A percentile compares a stretch with the other conserved stretches of the same genome.
phyloP scores from a whole-genome alignment of 2,329 filamentous ascomycete genomes.

The Sporothrix luriei region DNA sequence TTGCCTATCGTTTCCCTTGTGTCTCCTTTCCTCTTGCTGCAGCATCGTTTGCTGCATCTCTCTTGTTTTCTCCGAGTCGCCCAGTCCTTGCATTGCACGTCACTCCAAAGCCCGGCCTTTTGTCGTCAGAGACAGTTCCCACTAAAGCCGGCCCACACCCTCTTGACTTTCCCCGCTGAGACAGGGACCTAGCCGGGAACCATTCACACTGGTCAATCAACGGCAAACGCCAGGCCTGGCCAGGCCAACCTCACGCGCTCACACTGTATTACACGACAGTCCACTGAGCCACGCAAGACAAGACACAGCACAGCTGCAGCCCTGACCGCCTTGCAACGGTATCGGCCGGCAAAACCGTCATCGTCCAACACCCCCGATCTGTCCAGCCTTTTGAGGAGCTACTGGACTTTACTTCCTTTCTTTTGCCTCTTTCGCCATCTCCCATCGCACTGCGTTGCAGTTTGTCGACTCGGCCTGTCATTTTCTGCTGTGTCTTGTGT shows the following conservation, averaged over 20 bases:
- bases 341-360: constrained; percentile 27
- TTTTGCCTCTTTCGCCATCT: background rate
- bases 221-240: background rate
- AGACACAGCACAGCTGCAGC: constrained; percentile 1
- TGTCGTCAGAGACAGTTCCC: constrained; percentile 12
- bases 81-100: background rate
- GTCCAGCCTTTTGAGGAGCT: background rate
- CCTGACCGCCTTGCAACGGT: constrained; percentile 28
- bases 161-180: constrained; percentile 3
- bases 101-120: constrained; percentile 13
- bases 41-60: background rate
- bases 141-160: constrained; percentile 11
- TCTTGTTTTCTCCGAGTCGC: constrained; percentile 20
- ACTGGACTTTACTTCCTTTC: background rate
- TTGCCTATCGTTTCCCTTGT: background rate
- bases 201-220: constrained; percentile 1
- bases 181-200: constrained; percentile 24
- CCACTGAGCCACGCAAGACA: constrained; percentile 1
- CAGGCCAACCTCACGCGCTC: background rate
- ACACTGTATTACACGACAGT: background rate
- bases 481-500: background rate
- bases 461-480: background rate
- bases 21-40: background rate
- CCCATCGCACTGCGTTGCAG: background rate
- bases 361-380: constrained; percentile 20